These are phyloP conservation scores for Camptophora hylomeconis DNA, from an alignment of 2,329 filamentous ascomycete genomes.

Conservation along the genomic window DNA sequence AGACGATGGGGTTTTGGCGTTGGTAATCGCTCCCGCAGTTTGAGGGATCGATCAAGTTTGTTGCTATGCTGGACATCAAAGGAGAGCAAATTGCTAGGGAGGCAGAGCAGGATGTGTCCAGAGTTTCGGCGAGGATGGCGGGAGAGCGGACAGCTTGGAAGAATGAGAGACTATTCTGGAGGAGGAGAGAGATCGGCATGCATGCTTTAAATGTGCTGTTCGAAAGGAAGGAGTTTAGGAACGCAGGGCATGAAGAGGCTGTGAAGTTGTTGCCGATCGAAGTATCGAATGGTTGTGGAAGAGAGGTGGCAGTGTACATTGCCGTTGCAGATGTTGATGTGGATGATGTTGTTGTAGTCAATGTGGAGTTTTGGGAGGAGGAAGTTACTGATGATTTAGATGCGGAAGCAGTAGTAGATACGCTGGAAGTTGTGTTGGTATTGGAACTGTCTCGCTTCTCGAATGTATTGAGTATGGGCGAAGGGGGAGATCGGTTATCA, in stretches of 20 bases:
- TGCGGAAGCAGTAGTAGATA: too few relatives aligned
- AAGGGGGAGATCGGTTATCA: too few relatives aligned
- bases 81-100: constrained; percentile 51
- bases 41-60: constrained; percentile 45
- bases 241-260: constrained; percentile 30
- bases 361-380: too few relatives aligned
- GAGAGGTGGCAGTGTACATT: constrained; percentile 22
- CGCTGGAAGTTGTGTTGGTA: too few relatives aligned
- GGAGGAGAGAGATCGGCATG: constrained; percentile 70
- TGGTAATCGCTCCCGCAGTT: constrained; percentile 63
- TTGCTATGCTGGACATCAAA: constrained; percentile 53
- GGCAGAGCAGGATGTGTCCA: constrained; percentile 65
- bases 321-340: too few relatives aligned
- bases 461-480: too few relatives aligned
- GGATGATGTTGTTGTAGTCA: too few relatives aligned
- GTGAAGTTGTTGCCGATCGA: constrained; percentile 51
- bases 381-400: too few relatives aligned
- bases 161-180: constrained; percentile 74
- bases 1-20: constrained; percentile 54
- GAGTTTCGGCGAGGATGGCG: constrained; percentile 58
- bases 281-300: constrained; percentile 57
- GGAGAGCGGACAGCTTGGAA: constrained; percentile 65
- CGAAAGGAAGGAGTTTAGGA: constrained; percentile 55
- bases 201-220: constrained; percentile 59
- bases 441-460: too few relatives aligned